phyloP scores from a whole-genome alignment of 176 grass and related monocot genomes.

The Chrysopogon serrulatus region DNA sequence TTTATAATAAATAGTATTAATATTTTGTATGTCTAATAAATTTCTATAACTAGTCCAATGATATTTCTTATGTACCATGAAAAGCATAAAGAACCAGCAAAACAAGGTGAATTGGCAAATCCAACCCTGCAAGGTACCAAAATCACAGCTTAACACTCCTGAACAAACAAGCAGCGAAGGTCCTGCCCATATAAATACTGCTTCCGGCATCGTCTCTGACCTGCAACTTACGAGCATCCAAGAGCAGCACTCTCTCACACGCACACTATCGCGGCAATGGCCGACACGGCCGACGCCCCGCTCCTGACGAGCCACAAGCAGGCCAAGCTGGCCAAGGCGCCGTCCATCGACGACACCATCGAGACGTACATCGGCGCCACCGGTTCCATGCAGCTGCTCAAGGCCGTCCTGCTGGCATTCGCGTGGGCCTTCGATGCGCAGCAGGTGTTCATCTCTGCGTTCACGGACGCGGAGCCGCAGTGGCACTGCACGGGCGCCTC shows the following conservation, averaged over 20 bases:
- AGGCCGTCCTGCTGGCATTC: conserved; percentile 56
- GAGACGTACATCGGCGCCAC: conserved; percentile 64
- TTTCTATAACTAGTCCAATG: no score
- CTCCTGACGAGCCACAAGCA: conserved; percentile 34
- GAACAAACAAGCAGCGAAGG: background rate
- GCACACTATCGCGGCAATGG: background rate
- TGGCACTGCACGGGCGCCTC: conserved; percentile 61
- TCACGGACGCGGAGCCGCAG: conserved; percentile 71
- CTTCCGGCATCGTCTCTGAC: background rate
- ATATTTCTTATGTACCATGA: no score
- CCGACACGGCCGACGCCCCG: conserved; percentile 30
- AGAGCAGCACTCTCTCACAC: background rate
- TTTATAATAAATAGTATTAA: no score
- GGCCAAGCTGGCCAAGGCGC: background rate
- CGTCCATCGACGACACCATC: conserved; percentile 59
- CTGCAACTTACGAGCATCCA: background rate
- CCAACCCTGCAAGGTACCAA: background rate
- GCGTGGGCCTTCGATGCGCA: conserved; percentile 89
- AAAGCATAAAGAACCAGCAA: background rate
- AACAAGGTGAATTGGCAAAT: background rate
- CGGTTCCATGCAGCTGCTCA: conserved; percentile 46
- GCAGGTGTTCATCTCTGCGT: conserved; percentile 93
- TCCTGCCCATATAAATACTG: conserved; percentile 8
- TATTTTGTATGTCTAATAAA: no score
- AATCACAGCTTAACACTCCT: background rate